Percentiles rank a stretch among this genome's conserved stretches.
Conservation (phyloP, 495 filamentous ascomycete species). For the Copromyces sp. region DNA sequence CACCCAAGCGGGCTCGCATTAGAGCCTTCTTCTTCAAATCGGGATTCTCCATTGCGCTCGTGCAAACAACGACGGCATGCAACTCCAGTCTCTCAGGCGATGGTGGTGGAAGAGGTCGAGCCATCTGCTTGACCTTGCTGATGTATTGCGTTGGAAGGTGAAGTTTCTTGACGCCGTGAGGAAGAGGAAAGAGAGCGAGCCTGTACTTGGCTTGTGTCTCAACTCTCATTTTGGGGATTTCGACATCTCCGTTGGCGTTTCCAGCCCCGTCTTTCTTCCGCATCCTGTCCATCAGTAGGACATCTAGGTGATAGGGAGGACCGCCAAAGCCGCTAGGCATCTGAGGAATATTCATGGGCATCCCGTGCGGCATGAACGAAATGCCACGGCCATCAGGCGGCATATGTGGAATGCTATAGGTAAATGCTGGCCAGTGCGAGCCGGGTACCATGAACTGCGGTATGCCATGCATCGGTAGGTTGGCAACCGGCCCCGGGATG, state of each 20-base stretch:
- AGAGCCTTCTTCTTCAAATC: constrained; percentile 53
- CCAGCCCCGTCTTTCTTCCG: not conserved
- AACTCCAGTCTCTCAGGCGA: constrained; percentile 70
- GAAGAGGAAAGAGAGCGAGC: constrained; percentile 62
- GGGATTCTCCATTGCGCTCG: constrained; percentile 79
- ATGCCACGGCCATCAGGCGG: not conserved
- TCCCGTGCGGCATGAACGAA: not conserved
- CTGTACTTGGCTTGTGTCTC: constrained; percentile 88
- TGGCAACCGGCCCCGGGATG: not conserved
- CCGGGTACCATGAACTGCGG: not conserved
- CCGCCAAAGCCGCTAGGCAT: not conserved
- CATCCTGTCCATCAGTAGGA: not conserved
- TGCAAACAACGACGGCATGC: constrained; percentile 72
- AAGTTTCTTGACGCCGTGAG: constrained; percentile 61
- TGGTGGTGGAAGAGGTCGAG: constrained; percentile 50
- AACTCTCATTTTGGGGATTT: constrained; percentile 65
- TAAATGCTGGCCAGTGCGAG: not conserved
- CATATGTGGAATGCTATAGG: not conserved
- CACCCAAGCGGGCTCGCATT: constrained; percentile 44
- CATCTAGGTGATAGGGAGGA: not conserved
- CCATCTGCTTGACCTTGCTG: constrained; percentile 78
- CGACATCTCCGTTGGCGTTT: not conserved
- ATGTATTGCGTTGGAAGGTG: constrained; percentile 84
- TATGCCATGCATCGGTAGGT: not conserved
- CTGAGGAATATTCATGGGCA: not conserved